Percentiles rank a stretch among this genome's conserved stretches.
Evolutionary conservation across 305 asterid genomes (phyloP).

Genomic region (Solanum chacoense): DNA sequence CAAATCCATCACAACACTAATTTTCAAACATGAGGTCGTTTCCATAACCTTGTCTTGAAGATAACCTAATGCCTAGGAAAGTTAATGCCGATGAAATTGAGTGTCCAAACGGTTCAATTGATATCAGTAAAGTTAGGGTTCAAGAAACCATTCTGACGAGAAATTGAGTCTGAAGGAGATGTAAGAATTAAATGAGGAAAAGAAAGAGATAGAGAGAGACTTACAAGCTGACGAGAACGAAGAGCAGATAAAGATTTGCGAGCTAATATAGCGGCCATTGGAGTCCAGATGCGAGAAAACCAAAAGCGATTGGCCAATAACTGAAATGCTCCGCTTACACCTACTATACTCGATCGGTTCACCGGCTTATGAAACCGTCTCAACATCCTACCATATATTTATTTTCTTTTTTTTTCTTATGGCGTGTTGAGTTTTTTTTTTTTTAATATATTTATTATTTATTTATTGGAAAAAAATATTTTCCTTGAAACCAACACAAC

Average conservation of each 20-base stretch:
- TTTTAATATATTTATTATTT: no score
- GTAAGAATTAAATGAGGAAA: not conserved
- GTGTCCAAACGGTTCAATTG: not conserved
- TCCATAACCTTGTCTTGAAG: not conserved
- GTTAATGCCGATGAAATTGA: not conserved
- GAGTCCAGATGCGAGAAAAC: not conserved
- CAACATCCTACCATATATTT: not conserved
- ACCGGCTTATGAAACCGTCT: not conserved
- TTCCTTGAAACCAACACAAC: not conserved
- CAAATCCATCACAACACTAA: not conserved
- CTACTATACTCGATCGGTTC: not conserved
- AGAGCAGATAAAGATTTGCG: constrained; percentile 58
- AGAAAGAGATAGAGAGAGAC: not conserved
- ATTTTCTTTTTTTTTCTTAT: no score
- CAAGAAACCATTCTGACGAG: not conserved
- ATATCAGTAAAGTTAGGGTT: not conserved
- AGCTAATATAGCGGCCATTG: constrained; percentile 57
- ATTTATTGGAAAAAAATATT: no score
- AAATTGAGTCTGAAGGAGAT: not conserved
- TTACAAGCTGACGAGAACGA: constrained; percentile 63
- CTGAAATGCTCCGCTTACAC: not conserved
- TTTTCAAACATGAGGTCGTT: not conserved
- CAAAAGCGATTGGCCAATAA: not conserved
- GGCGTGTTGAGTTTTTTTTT: no score
- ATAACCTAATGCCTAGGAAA: not conserved